Base-by-base conservation (phyloP, 2,329 filamentous ascomycete genomes). In the Aureobasidium sp. region DNA sequence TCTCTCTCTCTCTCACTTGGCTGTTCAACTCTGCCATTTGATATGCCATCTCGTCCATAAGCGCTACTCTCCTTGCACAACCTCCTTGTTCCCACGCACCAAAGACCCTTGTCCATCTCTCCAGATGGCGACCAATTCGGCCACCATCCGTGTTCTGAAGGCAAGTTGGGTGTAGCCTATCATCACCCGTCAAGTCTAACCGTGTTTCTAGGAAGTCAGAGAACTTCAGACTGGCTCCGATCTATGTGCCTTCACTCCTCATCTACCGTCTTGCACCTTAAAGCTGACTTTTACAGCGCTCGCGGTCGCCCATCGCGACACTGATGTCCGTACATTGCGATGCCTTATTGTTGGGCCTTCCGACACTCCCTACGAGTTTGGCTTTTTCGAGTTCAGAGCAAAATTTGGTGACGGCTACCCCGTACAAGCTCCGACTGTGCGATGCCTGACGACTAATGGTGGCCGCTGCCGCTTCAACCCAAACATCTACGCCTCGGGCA, bases 301-400 rank as follows among this genome's bases (percentile, higher is more conserved):
- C 58, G 88, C 88, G 10, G 90, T 96, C 44, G 86, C 88, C 54
- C 95, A 87, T 66, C 79, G 86, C 48, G 93, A 97, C 70, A 79
- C 83, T 61, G 90, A 98, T 68, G 88, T 97, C 56, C 86, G 90
- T 53, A 86, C 88, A 66, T 85, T 97, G 45, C 86, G 83, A 66
- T 89, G 90, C 44, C 70, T 97, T 58, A 91, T 97, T 63, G 82
- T 97, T 60, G 93, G 93, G 0, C 91, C 93, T 21, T 89, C 91
- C 59, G 90, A 93, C 62, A 95, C 90, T 0, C 90, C 91, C 0
- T 98, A 98, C 69, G 90, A 96, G 69, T 96, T 94, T 65, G 93
- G 93, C 3, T 96, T 96, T 72, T 97, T 95, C 66, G 90, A 97
- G 78, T 90, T 93, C 68, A 57, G 63, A 25, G 57, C 63, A 54